Conservation (phyloP, 805 yeast genomes). For the Nakazawaea siamensis region DNA sequence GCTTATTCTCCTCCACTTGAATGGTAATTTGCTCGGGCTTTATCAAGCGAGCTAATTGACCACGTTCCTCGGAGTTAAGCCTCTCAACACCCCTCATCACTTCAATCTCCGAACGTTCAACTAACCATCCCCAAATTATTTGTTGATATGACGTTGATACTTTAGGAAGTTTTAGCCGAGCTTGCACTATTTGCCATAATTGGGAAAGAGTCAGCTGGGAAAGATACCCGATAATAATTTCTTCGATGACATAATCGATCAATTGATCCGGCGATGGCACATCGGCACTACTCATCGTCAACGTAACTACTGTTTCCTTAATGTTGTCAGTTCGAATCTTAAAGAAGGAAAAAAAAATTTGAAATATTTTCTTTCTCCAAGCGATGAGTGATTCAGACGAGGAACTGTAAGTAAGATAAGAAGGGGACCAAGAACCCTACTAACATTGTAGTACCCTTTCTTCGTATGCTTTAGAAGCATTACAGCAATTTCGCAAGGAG, state of each 20-base stretch:
- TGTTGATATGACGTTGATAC: slow-evolving; percentile 1
- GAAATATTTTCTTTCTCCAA: neutral
- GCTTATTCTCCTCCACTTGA: slow-evolving; percentile 43
- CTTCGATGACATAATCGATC: slow-evolving; percentile 23
- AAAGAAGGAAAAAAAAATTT: neutral
- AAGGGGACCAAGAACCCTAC: slow-evolving; percentile 1
- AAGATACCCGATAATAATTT: slow-evolving; percentile 26
- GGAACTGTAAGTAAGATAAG: slow-evolving; percentile 6
- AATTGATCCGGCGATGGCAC: slow-evolving; percentile 28
- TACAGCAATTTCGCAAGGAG: slow-evolving; percentile 59
- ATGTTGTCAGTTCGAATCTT: neutral
- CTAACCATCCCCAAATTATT: slow-evolving; percentile 30
- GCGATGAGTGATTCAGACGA: slow-evolving; percentile 10
- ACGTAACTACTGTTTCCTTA: too few relatives aligned
- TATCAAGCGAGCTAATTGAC: neutral
- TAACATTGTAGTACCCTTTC: slow-evolving; percentile 34
- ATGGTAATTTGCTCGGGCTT: slow-evolving; percentile 12
- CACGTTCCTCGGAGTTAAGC: neutral
- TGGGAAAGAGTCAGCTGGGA: slow-evolving; percentile 22
- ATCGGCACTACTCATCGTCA: neutral
- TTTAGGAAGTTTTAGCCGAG: slow-evolving; percentile 8
- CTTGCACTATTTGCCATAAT: slow-evolving; percentile 24
- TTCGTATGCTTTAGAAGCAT: slow-evolving; percentile 42
- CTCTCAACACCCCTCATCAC: slow-evolving; percentile 9
- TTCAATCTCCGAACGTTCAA: slow-evolving; percentile 18